Conservation (phyloP, 2,329 filamentous ascomycete species). For the Aspergillus felis region DNA sequence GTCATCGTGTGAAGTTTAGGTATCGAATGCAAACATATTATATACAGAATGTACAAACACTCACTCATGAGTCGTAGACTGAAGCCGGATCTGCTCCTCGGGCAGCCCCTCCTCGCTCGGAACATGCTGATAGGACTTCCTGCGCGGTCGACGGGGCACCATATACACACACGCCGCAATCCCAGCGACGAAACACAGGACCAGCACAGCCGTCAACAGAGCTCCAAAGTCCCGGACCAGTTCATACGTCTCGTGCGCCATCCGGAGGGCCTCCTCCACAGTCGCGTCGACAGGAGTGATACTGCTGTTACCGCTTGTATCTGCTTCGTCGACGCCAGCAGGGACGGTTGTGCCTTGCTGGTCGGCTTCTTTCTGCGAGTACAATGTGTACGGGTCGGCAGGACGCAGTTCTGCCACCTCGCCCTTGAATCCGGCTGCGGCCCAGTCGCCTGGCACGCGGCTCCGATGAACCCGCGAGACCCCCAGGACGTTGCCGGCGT, state of each 20-base stretch:
- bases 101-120: background rate
- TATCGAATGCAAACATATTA: background rate
- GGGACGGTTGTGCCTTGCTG: too few relatives aligned
- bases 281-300: background rate
- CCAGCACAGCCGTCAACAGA: background rate
- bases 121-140: background rate
- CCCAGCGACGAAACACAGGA: background rate
- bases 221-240: background rate
- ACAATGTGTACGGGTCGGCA: constrained; percentile 1
- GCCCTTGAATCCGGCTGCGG: constrained; percentile 7
- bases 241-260: background rate
- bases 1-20: background rate
- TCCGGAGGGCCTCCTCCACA: background rate
- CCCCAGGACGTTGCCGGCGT: constrained; percentile 18
- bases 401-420: background rate
- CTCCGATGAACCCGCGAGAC: constrained; percentile 12
- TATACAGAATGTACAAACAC: background rate
- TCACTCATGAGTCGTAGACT: background rate
- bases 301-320: background rate
- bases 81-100: background rate
- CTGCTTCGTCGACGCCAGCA: background rate
- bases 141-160: background rate
- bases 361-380: background rate
- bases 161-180: background rate
- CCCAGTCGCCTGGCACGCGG: constrained; percentile 12